Percentiles rank a stretch among this genome's conserved stretches.
phyloP scores from a whole-genome alignment of 495 filamentous ascomycete genomes.

The Cercophora sp. region DNA sequence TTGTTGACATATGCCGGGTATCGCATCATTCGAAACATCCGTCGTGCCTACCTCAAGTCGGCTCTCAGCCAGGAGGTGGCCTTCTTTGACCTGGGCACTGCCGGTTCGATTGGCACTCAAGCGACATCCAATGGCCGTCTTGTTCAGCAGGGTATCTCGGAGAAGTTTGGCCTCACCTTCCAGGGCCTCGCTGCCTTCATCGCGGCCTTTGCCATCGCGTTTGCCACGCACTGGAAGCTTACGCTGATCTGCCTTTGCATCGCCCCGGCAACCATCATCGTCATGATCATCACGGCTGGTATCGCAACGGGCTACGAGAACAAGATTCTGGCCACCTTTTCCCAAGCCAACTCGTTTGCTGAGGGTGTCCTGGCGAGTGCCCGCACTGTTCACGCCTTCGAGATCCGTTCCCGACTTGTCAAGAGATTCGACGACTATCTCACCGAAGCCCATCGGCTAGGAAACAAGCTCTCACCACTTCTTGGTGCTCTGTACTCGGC shows the following conservation, averaged over 20 bases:
- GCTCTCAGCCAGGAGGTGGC: slow-evolving; percentile 53
- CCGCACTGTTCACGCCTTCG: slow-evolving; percentile 83
- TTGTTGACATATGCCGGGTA: slow-evolving; percentile 20
- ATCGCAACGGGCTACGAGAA: slow-evolving; percentile 75
- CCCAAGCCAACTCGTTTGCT: slow-evolving; percentile 74
- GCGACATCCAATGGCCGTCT: slow-evolving; percentile 83
- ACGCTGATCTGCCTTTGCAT: slow-evolving; percentile 77
- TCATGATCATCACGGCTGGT: slow-evolving; percentile 63
- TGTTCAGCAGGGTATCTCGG: slow-evolving; percentile 78
- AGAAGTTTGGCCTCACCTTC: slow-evolving; percentile 74
- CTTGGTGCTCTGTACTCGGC: slow-evolving; percentile 70
- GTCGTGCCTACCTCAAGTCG: slow-evolving; percentile 32
- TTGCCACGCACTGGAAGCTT: slow-evolving; percentile 75
- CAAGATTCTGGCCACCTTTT: slow-evolving; percentile 66
- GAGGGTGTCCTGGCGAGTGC: slow-evolving; percentile 90
- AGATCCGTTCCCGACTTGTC: slow-evolving; percentile 77
- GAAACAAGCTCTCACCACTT: slow-evolving; percentile 63
- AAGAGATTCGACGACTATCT: slow-evolving; percentile 74
- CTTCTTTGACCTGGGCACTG: slow-evolving; percentile 81
- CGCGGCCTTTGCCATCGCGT: slow-evolving; percentile 83
- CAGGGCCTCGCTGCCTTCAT: slow-evolving; percentile 71
- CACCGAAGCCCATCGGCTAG: slow-evolving; percentile 64
- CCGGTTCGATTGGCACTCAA: slow-evolving; percentile 81
- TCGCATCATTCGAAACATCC: slow-evolving; percentile 30
- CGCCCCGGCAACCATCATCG: slow-evolving; percentile 61